Base-by-base conservation (phyloP, 306 rosid genomes). In the Canavalia gladiata region DNA sequence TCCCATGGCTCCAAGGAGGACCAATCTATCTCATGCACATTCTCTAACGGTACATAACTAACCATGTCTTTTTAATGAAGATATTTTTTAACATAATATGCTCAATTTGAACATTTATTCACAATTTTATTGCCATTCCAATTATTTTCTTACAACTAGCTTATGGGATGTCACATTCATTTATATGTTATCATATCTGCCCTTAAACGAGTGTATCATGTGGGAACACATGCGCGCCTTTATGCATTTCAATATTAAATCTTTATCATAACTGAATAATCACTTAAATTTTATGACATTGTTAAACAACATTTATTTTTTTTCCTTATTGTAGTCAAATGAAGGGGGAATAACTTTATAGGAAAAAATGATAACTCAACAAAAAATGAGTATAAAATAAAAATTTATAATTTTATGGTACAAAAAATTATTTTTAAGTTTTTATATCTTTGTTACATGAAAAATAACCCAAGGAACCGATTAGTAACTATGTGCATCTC, bases 1-100 rank as follows among this genome's bases (percentile, higher is more conserved):
- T 78, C 90, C 4, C 87, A 65, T 29, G 90, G 83, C 47, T 86
- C 92, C 77, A 90, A 91, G 88, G 99, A 96, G 52, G 98, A 96
- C 58, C 83, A 85, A 54, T 93, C 99, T 50, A 86, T 95, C 42
- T 86, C 97, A 54, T 92, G 89, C 90, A 87, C 95, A 84, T 84
- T 93, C 81, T 89, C 97, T 76, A 82, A 82, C 76, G 99, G 99
- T 95, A 90, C 33, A 35, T 58, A 33, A 58, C 80, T 54, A 69
- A 70, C 31, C 43, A 4, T 78, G 5, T 65, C 58, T 54, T 72
- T 11, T 66, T 70, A 28, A 57, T 63, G 51, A 28, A 72, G 18
- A 4, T 49, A 13, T 10, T 57, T 58, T 31, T 58, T 0, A 47
- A 45, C 49, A 78, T 34, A 39, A 41, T 50, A 25, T 81, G 25